Evolutionary conservation across 768 basidiomycete species (phyloP).

Genomic region (Solioccasus polychromus): DNA sequence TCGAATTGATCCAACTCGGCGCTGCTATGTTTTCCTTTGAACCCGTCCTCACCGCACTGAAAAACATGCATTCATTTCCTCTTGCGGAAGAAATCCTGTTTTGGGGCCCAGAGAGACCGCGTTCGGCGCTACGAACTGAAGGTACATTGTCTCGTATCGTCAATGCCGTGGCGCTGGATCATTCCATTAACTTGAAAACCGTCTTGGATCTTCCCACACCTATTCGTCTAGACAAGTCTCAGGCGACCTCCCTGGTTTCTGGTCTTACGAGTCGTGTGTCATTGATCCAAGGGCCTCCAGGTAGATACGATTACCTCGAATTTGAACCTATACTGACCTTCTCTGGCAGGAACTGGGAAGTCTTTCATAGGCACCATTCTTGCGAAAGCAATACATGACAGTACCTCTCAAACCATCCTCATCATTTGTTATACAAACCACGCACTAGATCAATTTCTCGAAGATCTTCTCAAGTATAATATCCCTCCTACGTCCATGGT

Average conservation of each 20-base stretch:
- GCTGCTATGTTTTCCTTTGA: slow-evolving; percentile 60
- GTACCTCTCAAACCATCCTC: slow-evolving; percentile 51
- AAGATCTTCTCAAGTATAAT: slow-evolving; percentile 54
- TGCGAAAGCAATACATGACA: slow-evolving; percentile 56
- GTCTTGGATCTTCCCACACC: slow-evolving; percentile 35
- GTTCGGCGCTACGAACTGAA: neutral
- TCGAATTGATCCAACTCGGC: slow-evolving; percentile 54
- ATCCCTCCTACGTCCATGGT: slow-evolving; percentile 50
- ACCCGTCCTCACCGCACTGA: slow-evolving; percentile 55
- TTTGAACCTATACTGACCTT: neutral
- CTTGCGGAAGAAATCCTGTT: slow-evolving; percentile 50
- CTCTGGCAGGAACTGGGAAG: slow-evolving; percentile 61
- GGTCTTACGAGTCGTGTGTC: slow-evolving; percentile 55
- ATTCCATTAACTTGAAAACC: slow-evolving; percentile 35
- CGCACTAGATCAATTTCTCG: slow-evolving; percentile 66
- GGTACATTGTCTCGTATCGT: slow-evolving; percentile 19
- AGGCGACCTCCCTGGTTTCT: slow-evolving; percentile 42
- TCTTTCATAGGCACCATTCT: slow-evolving; percentile 67
- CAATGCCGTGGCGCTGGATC: slow-evolving; percentile 25
- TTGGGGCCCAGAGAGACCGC: slow-evolving; percentile 38
- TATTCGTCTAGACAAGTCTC: slow-evolving; percentile 50
- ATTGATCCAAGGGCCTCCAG: slow-evolving; percentile 70
- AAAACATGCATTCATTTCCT: slow-evolving; percentile 40
- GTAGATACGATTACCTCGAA: slow-evolving; percentile 38
- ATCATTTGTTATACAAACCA: slow-evolving; percentile 75